Conservation (phyloP, 306 rosid genomes). For the Vicia faba region DNA sequence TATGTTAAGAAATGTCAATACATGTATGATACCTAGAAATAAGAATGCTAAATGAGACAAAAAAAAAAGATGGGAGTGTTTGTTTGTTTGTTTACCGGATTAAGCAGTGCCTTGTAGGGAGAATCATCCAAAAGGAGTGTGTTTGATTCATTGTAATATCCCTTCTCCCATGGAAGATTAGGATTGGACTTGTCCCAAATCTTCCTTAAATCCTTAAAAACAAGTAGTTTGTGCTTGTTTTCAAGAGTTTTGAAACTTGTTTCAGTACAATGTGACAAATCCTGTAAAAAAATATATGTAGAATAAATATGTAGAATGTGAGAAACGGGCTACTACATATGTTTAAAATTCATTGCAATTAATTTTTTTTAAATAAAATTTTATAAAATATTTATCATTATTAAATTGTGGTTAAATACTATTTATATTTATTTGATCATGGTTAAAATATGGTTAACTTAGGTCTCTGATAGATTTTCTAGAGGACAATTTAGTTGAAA, state of each 20-base stretch:
- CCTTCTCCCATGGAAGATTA: conserved; percentile 74
- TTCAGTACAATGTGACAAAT: conserved; percentile 62
- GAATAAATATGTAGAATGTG: conserved; percentile 1
- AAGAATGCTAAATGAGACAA: conserved; percentile 3
- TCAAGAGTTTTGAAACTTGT: conserved; percentile 64
- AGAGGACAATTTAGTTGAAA: no score
- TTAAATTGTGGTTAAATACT: no score
- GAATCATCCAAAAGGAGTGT: conserved; percentile 87
- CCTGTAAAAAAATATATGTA: conserved; percentile 48
- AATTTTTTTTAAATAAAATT: no score
- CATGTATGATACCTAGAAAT: neutral
- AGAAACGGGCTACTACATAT: neutral
- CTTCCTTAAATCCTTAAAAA: conserved; percentile 77
- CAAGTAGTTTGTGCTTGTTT: conserved; percentile 62
- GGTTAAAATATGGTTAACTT: no score
- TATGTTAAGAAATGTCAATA: neutral
- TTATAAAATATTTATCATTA: no score
- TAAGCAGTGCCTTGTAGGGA: conserved; percentile 81
- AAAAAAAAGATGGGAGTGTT: neutral
- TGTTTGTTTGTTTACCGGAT: conserved; percentile 54
- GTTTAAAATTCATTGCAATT: no score
- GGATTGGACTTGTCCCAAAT: conserved; percentile 77
- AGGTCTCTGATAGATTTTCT: no score
- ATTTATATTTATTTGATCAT: no score
- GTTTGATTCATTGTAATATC: conserved; percentile 63